phyloP scores from a whole-genome alignment of 2,329 filamentous ascomycete genomes.

The Colletotrichum agaves region DNA sequence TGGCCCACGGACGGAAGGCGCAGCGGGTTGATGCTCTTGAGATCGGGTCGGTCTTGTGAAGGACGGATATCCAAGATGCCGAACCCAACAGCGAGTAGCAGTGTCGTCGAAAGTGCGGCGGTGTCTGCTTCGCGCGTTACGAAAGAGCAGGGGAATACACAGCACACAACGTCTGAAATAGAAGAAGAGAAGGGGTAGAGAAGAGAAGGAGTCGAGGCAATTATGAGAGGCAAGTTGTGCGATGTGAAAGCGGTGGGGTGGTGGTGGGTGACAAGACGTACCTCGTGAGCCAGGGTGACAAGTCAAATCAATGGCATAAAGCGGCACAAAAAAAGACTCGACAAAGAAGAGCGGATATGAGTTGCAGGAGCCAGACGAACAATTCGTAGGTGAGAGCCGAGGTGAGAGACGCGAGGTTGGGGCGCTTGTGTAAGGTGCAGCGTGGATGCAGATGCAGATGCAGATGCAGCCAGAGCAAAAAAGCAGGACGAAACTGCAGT shows the following conservation, averaged over 20 bases:
- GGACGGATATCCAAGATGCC: not conserved
- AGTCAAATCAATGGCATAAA: conserved; percentile 13
- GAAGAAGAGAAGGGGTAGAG: conserved; percentile 7
- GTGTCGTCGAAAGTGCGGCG: conserved; percentile 2
- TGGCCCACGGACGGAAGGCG: not conserved
- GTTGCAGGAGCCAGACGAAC: not conserved
- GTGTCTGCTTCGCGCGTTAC: not conserved
- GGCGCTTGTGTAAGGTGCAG: conserved; percentile 11
- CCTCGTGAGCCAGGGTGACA: not conserved
- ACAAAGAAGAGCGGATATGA: not conserved
- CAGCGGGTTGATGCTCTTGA: not conserved
- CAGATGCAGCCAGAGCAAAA: conserved; percentile 27
- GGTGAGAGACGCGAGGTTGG: not conserved
- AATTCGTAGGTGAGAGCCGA: not conserved
- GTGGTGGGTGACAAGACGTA: conserved; percentile 1
- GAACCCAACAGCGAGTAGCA: conserved; percentile 7
- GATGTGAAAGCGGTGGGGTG: conserved; percentile 7
- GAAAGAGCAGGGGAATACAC: not conserved
- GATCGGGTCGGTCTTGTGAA: not conserved
- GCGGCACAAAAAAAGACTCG: conserved; percentile 10
- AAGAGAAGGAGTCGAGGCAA: conserved; percentile 4
- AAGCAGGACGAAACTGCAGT: conserved; percentile 5
- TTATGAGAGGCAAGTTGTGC: conserved; percentile 26
- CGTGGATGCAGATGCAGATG: conserved; percentile 15
- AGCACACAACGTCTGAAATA: not conserved